These are phyloP conservation scores for Amoebophrya sp. DNA, from an alignment of 169 alveolate genomes.

Conservation along the genomic window DNA sequence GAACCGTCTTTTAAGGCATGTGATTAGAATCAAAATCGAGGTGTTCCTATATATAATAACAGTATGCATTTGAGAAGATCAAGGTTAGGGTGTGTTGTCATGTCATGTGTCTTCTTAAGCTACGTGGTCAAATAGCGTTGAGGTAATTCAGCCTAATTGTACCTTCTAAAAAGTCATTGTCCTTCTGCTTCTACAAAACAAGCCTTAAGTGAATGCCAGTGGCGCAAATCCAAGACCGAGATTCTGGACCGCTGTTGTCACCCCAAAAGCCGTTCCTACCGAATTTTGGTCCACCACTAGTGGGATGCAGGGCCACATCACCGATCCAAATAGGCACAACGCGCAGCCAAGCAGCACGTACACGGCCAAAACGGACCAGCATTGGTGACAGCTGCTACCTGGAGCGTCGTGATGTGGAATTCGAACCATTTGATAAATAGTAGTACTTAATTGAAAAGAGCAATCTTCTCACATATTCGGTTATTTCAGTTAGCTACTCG, in stretches of 20 bases:
- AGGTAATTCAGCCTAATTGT: no score
- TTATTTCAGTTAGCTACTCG: no score
- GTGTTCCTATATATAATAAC: not conserved
- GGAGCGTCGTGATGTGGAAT: no score
- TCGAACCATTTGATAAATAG: no score
- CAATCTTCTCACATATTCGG: no score
- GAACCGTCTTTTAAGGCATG: not conserved
- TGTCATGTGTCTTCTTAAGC: not conserved
- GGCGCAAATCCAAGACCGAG: slow-evolving; percentile 65
- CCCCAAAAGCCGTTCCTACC: slow-evolving; percentile 74
- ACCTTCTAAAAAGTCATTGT: not conserved
- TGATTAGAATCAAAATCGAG: not conserved
- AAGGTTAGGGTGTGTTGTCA: not conserved
- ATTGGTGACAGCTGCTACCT: not conserved
- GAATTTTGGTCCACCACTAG: slow-evolving; percentile 43
- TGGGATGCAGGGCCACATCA: slow-evolving; percentile 36
- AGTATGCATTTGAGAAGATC: not conserved
- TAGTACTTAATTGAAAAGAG: no score
- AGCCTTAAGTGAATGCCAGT: not conserved
- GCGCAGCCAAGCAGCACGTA: slow-evolving; percentile 29
- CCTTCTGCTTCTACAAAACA: not conserved
- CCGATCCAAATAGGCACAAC: slow-evolving; percentile 27
- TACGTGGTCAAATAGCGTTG: no score
- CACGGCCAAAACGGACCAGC: not conserved
- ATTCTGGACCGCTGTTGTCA: slow-evolving; percentile 62